A percentile compares a stretch with the other conserved stretches of the same genome.
Evolutionary conservation across 805 yeast genomes (phyloP).

Genomic region (Wickerhamomyces canadensis): DNA sequence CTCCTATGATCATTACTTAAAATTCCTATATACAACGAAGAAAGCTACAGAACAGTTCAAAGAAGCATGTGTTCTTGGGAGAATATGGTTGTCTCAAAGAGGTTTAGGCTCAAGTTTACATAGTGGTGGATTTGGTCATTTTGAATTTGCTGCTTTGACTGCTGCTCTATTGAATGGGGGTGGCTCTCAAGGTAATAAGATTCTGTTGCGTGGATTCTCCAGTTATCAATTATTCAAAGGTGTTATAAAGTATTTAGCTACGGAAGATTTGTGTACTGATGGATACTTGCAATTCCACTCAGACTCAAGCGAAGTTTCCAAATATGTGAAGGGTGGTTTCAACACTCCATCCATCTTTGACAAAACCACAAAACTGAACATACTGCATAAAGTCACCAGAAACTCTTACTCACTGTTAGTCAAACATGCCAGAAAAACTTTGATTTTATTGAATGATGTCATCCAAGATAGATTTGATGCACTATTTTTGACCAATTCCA

Average conservation of each 20-base stretch:
- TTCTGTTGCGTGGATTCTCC: conserved; percentile 81
- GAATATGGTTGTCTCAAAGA: conserved; percentile 86
- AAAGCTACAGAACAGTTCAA: conserved; percentile 75
- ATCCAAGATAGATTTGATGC: conserved; percentile 79
- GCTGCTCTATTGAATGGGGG: conserved; percentile 83
- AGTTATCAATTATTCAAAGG: conserved; percentile 93
- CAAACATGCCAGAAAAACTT: conserved; percentile 63
- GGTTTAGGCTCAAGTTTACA: conserved; percentile 63
- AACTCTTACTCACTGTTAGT: conserved; percentile 59
- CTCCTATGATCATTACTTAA: conserved; percentile 62
- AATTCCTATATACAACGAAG: conserved; percentile 69
- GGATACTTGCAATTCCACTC: conserved; percentile 71
- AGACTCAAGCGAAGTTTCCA: conserved; percentile 28
- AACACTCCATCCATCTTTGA: conserved; percentile 73
- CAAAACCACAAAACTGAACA: conserved; percentile 67
- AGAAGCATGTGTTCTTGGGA: conserved; percentile 83
- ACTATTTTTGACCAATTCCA: conserved; percentile 61
- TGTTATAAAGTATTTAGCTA: conserved; percentile 72
- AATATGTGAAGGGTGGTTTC: conserved; percentile 51
- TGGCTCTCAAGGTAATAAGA: conserved; percentile 66
- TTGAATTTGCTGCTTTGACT: conserved; percentile 80
- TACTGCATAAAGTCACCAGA: conserved; percentile 74
- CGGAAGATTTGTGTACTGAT: conserved; percentile 57
- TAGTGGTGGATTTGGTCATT: conserved; percentile 85
- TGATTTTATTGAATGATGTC: conserved; percentile 66